Evolutionary conservation across 1,284 basidiomycete genomes (phyloP), one percentile per base, ranked within the genome.

Genomic region (Cystobasidium slooffiae): DNA sequence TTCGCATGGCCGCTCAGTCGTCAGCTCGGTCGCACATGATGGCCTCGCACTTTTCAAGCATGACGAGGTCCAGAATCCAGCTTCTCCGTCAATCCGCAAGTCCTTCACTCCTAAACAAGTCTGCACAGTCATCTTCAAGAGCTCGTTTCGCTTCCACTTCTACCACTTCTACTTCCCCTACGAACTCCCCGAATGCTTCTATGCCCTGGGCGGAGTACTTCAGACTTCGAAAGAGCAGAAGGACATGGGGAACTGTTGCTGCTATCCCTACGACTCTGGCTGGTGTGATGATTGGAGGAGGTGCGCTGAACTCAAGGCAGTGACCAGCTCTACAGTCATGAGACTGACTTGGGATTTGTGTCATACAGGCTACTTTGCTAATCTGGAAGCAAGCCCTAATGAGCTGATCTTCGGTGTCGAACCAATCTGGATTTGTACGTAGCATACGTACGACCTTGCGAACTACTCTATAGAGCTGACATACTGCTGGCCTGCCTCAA

Each of bases 121-220:
- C 52, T 20, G 12, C 53, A 56, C 6, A 18, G 16, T n/a, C 24
- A 6, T 58, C 53, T 10, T 43, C 66, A n/a, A 24, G 66, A 56
- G 66, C 52, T 47, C 66, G 52, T 22, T 59, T 59, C 39, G 66
- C 68, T 24, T 59, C 68, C 16, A 62, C 68, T 22, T 58, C 66
- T n/a, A 9, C 41, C 22, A 22, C 70, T n/a, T 47, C 70, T 1
- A 37, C 62, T 20, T 22, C 31, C 43, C 20, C 62, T 16, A 44
- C 62, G 12, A 31, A 51, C 8, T 37, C 62, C 3, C 24, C 70
- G 31, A 41, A 47, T n/a, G 49, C 49, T n/a, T 20, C 58, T 18
- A 64, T 76, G 55, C 75, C 72, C 14, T 80, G 79, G 79, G 75
- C 77, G 6, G 72, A 74, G 16, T 80, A 80, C 72, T 76, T 80